phyloP scores from a whole-genome alignment of 192 early-diverging fungal species.

The Lunasporangiospora selenospora region DNA sequence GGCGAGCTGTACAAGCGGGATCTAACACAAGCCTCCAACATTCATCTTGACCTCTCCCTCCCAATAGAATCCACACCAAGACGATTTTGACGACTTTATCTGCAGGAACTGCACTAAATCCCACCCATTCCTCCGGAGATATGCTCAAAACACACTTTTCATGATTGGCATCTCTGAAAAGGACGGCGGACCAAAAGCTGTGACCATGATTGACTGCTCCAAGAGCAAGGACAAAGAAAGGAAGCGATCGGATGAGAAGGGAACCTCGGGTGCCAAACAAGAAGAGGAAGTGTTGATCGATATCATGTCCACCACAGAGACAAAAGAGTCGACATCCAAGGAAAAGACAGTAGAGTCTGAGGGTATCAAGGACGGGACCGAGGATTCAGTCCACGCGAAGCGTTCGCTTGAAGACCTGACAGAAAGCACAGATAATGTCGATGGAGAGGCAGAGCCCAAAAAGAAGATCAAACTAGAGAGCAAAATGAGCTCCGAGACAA shows the following conservation, averaged over 20 bases:
- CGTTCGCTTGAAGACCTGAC: conserved; percentile 17
- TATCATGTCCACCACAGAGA: too few species aligned
- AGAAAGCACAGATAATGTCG: conserved; percentile 3
- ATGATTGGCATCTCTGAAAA: conserved; percentile 39
- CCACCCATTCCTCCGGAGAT: conserved; percentile 50
- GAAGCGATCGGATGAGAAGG: background rate
- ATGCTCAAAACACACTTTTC: conserved; percentile 29
- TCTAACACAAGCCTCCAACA: conserved; percentile 12
- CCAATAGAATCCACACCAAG: conserved; percentile 57
- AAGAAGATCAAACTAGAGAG: conserved; percentile 22
- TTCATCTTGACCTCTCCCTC: background rate
- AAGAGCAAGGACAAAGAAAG: conserved; percentile 4
- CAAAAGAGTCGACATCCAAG: too few species aligned
- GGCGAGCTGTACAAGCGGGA: background rate
- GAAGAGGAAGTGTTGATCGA: too few species aligned
- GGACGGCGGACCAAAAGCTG: conserved; percentile 20
- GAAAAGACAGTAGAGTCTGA: conserved; percentile 1
- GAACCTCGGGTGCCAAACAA: background rate
- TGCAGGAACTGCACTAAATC: conserved; percentile 67
- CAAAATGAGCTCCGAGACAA: background rate
- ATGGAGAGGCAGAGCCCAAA: conserved; percentile 3
- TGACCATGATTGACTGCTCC: conserved; percentile 33
- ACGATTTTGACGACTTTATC: conserved; percentile 70
- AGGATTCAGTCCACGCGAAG: conserved; percentile 19
- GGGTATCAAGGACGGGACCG: background rate